These are phyloP conservation scores for Penicillium sp. DNA, from an alignment of 2,329 filamentous ascomycete genomes.

Conservation along the genomic window DNA sequence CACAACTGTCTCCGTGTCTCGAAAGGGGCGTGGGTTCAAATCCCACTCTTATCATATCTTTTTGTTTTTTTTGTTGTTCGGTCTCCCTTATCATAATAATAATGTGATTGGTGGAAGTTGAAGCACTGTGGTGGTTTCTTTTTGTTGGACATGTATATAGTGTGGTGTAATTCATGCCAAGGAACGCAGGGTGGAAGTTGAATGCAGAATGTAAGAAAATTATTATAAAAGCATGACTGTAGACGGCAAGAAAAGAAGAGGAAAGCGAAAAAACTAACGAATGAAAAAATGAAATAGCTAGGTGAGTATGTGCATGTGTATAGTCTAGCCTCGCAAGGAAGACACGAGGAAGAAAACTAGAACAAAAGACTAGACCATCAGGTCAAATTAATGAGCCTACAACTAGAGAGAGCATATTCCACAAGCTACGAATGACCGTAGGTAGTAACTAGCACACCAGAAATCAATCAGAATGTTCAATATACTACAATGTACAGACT, in stretches of 20 bases:
- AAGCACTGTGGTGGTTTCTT: background rate
- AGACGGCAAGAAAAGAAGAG: background rate
- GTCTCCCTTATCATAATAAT: background rate
- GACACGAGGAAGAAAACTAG: background rate
- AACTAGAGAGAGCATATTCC: background rate
- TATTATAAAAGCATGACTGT: background rate
- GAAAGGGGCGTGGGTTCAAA: constrained; percentile 16
- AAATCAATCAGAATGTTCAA: constrained; percentile 1
- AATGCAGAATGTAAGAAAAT: too few species aligned
- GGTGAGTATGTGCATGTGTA: background rate
- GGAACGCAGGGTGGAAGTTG: background rate
- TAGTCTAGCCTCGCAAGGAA: background rate
- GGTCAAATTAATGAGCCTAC: background rate
- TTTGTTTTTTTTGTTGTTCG: background rate
- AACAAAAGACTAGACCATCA: background rate
- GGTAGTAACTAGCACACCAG: too few species aligned
- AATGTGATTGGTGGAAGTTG: background rate
- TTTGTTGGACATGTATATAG: background rate
- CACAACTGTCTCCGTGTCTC: constrained; percentile 16
- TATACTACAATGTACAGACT: constrained; percentile 16
- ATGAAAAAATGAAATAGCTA: background rate
- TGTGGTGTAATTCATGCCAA: background rate
- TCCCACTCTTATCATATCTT: constrained; percentile 14
- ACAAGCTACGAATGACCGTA: too few species aligned
- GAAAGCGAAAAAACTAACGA: background rate